phyloP scores from a whole-genome alignment of 2,329 filamentous ascomycete species.

The Parastagonospora nodorum region DNA sequence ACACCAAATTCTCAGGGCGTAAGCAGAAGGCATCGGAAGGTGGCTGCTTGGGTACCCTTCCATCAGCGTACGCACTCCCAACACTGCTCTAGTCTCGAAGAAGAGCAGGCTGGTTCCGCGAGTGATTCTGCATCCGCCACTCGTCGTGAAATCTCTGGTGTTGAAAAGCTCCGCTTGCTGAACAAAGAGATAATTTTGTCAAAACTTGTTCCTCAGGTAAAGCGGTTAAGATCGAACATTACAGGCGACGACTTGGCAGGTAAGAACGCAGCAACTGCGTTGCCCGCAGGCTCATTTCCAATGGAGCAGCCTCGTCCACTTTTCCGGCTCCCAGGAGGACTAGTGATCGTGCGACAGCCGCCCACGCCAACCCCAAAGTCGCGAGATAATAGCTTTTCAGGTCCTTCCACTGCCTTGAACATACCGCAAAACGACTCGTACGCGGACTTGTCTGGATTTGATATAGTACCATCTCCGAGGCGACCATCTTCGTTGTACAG shows the following conservation, averaged over 20 bases:
- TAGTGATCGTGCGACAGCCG: slow-evolving; percentile 25
- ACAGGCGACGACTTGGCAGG: background rate
- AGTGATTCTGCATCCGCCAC: background rate
- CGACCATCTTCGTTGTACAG: slow-evolving; percentile 20
- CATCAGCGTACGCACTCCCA: slow-evolving; percentile 9
- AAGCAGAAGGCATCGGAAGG: slow-evolving; percentile 13
- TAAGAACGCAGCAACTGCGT: too few relatives aligned
- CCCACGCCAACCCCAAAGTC: slow-evolving; percentile 12
- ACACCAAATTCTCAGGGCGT: background rate
- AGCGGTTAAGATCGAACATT: background rate
- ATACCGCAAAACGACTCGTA: slow-evolving; percentile 3
- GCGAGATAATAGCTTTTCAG: background rate
- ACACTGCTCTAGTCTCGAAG: background rate
- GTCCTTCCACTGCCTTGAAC: slow-evolving; percentile 5
- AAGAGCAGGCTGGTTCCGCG: background rate
- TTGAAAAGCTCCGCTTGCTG: too few relatives aligned
- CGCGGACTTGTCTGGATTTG: slow-evolving; percentile 1
- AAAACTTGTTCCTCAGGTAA: background rate
- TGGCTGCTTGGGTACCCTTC: slow-evolving; percentile 22
- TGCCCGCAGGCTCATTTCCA: background rate
- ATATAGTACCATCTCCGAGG: slow-evolving; percentile 7
- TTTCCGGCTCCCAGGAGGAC: slow-evolving; percentile 29
- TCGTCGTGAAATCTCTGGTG: background rate
- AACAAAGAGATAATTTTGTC: background rate
- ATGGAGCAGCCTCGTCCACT: slow-evolving; percentile 15